phyloP scores from a whole-genome alignment of 2,329 filamentous ascomycete genomes.

The Rhexocercosporidium sp. region DNA sequence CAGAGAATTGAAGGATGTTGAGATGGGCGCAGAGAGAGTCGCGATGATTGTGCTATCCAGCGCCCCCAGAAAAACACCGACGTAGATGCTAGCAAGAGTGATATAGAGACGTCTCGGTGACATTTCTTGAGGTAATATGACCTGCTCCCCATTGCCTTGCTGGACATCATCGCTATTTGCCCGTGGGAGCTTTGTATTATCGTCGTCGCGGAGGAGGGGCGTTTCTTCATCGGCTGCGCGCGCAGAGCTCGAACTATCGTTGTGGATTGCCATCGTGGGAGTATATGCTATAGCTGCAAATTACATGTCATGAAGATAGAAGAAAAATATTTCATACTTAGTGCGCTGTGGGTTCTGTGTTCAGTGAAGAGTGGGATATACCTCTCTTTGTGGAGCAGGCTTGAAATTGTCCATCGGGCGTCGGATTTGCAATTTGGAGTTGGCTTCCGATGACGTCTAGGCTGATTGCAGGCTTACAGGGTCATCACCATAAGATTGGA shows the following conservation, averaged over 20 bases:
- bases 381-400: conserved; percentile 3
- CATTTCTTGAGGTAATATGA: conserved; percentile 54
- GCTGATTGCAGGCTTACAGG: not conserved
- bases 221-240: conserved; percentile 38
- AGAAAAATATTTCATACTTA: conserved; percentile 20
- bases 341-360: not conserved
- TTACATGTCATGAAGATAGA: conserved; percentile 1
- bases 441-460: conserved; percentile 1
- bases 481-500: not conserved
- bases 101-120: conserved; percentile 55
- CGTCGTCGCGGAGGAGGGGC: conserved; percentile 36
- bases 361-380: conserved; percentile 19
- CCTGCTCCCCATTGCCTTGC: conserved; percentile 27
- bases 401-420: not conserved
- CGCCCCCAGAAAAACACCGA: conserved; percentile 68
- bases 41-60: conserved; percentile 84
- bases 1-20: conserved; percentile 80
- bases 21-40: conserved; percentile 83
- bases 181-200: conserved; percentile 16
- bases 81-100: conserved; percentile 60
- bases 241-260: conserved; percentile 1
- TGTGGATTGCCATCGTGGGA: conserved; percentile 10
- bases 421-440: not conserved
- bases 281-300: not conserved
- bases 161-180: conserved; percentile 1